Base-by-base conservation (phyloP, 1,284 basidiomycete genomes). In the Peniophora sp. region DNA sequence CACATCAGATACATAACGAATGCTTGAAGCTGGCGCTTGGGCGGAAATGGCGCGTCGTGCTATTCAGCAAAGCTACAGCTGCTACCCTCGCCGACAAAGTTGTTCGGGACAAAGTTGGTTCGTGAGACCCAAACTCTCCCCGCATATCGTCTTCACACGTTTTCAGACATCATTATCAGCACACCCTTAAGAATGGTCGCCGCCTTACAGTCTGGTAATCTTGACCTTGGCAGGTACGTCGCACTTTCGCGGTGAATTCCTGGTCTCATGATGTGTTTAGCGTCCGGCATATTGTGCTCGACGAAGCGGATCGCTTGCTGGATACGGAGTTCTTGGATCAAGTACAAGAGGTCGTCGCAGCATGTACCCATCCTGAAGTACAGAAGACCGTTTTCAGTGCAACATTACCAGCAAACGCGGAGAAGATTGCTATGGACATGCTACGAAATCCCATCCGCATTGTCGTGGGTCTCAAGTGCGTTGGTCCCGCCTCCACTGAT, bases 361-460 rank as follows among this genome's bases (percentile, higher is more conserved):
- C 88, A n/a, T 97, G 93, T 63, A 82, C 83, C 0, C 75, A 88
- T 63, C 67, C 81, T 0, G 61, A 73, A 1, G 60, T 93, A 0
- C 92, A 93, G 63, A 98, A 95, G 62, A 88, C 90, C 1, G 83
- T 97, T 32, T 92, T 98, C 66, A 95, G 91, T 55, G 96, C 96
- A 0, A 99, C 96, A 0, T 80, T 99, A 48, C 96, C 95, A 12
- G 85, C 92, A 3, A 83, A 85, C 10, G 88, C 83, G 0, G 96
- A 99, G 67, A 88, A 88, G 62, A 72, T 95, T 36, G 92, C 92
- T 0, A 85, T 92, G 76, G 78, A 77, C 17, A 90, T 95, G 74
- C 76, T 98, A 49, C 74, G 74, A 9, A 78, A 92, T 56, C 90
- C 92, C 8, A 83, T 97, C 47, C 81, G 94, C 15, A 81, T 96